Evolutionary conservation across 2,329 filamentous ascomycete species (phyloP).

Genomic region (Epichloe gansuensis): DNA sequence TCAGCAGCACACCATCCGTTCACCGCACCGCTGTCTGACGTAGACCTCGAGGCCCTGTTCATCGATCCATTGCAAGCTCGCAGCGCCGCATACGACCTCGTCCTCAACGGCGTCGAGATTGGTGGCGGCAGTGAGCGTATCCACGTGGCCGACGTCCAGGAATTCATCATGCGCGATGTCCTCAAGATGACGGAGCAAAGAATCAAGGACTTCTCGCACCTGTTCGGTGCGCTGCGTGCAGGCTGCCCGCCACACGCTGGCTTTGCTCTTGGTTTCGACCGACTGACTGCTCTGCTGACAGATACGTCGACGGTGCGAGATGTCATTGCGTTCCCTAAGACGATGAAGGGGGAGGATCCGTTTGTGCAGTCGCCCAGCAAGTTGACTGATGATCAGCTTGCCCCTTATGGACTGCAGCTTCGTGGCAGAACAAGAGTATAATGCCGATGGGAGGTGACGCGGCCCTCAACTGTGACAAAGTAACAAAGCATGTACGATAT

Average conservation of each 20-base stretch:
- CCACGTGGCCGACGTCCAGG: conserved; percentile 70
- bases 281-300: conserved; percentile 68
- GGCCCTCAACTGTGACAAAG: neutral
- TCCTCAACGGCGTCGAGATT: conserved; percentile 88
- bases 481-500: conserved; percentile 33
- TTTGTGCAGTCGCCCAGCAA: conserved; percentile 66
- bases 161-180: conserved; percentile 72
- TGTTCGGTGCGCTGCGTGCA: conserved; percentile 67
- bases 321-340: conserved; percentile 96
- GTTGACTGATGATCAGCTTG: conserved; percentile 45
- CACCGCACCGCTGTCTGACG: conserved; percentile 63
- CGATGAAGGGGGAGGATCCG: conserved; percentile 68
- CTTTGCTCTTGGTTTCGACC: conserved; percentile 84
- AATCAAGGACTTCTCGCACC: conserved; percentile 70
- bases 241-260: conserved; percentile 94
- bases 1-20: conserved; percentile 91
- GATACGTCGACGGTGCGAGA: conserved; percentile 69
- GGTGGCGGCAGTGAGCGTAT: conserved; percentile 90
- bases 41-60: conserved; percentile 62
- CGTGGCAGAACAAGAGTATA: neutral
- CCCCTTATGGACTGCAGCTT: conserved; percentile 32
- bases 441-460: neutral
- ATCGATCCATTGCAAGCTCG: conserved; percentile 57
- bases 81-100: conserved; percentile 90
- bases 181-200: conserved; percentile 62